A percentile compares a stretch with the other conserved stretches of the same genome.
These are phyloP conservation scores for Eleusine indica DNA, from an alignment of 176 grass and related monocot species.

Conservation along the genomic window DNA sequence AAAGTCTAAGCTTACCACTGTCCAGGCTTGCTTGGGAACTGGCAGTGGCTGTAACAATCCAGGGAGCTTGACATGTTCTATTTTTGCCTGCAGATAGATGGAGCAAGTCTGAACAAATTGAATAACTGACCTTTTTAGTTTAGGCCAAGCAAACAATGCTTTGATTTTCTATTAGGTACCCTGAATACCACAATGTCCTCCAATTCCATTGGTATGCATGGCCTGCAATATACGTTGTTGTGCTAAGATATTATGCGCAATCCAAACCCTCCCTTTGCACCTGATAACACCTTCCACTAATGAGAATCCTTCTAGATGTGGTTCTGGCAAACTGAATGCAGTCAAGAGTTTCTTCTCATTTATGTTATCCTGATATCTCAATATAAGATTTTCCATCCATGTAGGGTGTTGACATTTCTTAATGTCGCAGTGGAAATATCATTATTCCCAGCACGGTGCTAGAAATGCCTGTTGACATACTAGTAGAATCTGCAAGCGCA, in stretches of 20 bases:
- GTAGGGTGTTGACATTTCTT: too few relatives aligned
- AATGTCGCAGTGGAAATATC: too few relatives aligned
- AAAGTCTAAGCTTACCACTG: background rate
- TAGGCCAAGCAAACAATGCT: background rate
- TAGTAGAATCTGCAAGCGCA: too few relatives aligned
- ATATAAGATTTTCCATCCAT: too few relatives aligned
- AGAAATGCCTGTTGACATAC: too few relatives aligned
- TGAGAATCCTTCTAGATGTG: too few relatives aligned
- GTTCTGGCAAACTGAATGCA: too few relatives aligned
- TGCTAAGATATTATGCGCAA: rapidly evolving
- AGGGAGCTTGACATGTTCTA: background rate
- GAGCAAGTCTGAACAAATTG: background rate
- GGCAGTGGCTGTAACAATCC: background rate
- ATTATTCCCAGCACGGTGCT: too few relatives aligned
- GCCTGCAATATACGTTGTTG: background rate
- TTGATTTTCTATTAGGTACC: background rate
- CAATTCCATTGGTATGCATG: background rate
- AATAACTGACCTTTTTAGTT: background rate
- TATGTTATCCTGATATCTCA: too few relatives aligned
- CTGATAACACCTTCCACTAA: too few relatives aligned
- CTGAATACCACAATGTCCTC: background rate
- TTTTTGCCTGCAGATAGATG: background rate
- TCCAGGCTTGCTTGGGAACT: background rate
- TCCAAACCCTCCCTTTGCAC: background rate
- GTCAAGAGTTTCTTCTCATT: too few relatives aligned